phyloP scores from a whole-genome alignment of 2,329 filamentous ascomycete species.

The Escovopsis weberi region DNA sequence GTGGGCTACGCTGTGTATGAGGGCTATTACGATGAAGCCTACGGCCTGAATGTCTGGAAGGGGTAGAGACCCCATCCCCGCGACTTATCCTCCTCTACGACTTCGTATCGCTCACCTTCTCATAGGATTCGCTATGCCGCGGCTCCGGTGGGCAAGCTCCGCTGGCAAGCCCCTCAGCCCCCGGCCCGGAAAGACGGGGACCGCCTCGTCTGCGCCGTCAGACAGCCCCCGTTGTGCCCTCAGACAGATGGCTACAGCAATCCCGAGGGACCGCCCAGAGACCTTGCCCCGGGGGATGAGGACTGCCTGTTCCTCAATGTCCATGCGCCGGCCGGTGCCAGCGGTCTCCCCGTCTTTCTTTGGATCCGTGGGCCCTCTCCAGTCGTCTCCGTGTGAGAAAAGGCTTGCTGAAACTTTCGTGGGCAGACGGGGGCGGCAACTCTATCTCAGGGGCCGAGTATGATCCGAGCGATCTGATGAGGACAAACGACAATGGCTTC shows the following conservation, averaged over 20 bases:
- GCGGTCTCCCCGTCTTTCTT: conserved; percentile 27
- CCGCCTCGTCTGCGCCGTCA: conserved; percentile 4
- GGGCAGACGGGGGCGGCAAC: conserved; percentile 18
- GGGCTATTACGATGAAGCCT: conserved; percentile 24
- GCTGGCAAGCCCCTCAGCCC: conserved; percentile 25
- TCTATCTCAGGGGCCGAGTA: conserved; percentile 17
- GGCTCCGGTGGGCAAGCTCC: conserved; percentile 25
- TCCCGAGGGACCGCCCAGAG: conserved; percentile 10
- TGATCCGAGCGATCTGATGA: conserved; percentile 13
- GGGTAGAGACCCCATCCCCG: conserved; percentile 18
- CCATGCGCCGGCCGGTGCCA: conserved; percentile 24
- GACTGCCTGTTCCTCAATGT: conserved; percentile 33
- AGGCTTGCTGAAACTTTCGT: neutral
- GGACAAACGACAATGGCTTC: conserved; percentile 17
- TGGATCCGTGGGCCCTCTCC: conserved; percentile 22
- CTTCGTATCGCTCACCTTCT: neutral
- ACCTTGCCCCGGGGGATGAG: conserved; percentile 19
- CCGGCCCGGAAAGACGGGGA: neutral
- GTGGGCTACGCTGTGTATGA: conserved; percentile 31
- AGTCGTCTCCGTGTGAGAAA: neutral
- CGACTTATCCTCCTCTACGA: neutral
- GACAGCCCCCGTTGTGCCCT: conserved; percentile 16
- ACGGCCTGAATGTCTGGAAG: conserved; percentile 28
- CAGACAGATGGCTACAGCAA: conserved; percentile 16
- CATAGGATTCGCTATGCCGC: conserved; percentile 29